These are phyloP conservation scores for Naganishia onofrii DNA, from an alignment of 768 basidiomycete species.

Conservation along the genomic window DNA sequence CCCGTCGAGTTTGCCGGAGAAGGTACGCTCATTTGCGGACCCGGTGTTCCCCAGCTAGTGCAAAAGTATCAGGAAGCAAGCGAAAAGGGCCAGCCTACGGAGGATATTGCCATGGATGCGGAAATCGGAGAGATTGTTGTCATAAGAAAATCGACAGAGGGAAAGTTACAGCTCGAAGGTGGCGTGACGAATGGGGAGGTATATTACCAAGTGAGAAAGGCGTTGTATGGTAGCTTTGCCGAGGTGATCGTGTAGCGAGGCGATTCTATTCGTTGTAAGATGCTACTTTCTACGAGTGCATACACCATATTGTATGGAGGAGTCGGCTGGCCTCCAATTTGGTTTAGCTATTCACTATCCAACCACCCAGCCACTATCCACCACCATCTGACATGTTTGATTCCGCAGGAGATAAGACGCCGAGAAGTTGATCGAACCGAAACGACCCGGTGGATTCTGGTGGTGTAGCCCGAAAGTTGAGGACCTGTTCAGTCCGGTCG, in stretches of 20 bases:
- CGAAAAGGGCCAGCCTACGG: conserved; percentile 34
- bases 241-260: conserved; percentile 60
- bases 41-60: conserved; percentile 53
- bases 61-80: conserved; percentile 60
- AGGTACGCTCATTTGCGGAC: conserved; percentile 81
- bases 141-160: conserved; percentile 80
- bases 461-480: neutral
- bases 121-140: conserved; percentile 60
- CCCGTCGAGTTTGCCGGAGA: conserved; percentile 95
- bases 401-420: neutral
- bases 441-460: neutral
- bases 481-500: neutral
- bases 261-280: neutral
- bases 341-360: too few species aligned
- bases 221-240: conserved; percentile 87
- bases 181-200: conserved; percentile 67
- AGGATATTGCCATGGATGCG: conserved; percentile 32
- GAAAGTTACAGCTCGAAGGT: conserved; percentile 85
- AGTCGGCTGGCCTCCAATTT: too few species aligned
- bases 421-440: conserved; percentile 24
- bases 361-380: too few species aligned
- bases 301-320: too few species aligned
- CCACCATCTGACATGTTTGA: neutral
- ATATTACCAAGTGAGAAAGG: conserved; percentile 82
- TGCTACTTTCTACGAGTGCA: neutral